Percentiles rank a stretch among this genome's conserved stretches.
Conservation (phyloP, 768 basidiomycete species). For the Suillus discolor region DNA sequence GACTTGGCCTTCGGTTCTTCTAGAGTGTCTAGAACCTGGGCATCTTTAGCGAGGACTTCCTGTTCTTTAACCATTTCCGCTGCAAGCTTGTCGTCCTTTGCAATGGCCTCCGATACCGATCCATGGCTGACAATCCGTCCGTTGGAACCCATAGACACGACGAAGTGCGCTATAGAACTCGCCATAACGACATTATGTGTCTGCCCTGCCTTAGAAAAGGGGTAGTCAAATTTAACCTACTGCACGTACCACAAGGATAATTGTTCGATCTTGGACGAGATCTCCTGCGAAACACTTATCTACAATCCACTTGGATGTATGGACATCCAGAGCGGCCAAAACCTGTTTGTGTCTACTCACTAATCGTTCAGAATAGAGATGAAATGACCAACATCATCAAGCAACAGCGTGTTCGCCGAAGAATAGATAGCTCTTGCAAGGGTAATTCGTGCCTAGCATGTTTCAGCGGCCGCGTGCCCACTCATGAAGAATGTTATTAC, state of each 20-base stretch:
- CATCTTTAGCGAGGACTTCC: constrained; percentile 12
- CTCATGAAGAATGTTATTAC: constrained; percentile 26
- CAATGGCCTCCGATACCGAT: constrained; percentile 49
- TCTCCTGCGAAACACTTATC: constrained; percentile 49
- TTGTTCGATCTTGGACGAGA: constrained; percentile 50
- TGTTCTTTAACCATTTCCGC: constrained; percentile 19
- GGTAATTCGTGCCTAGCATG: constrained; percentile 46
- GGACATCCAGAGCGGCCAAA: constrained; percentile 61
- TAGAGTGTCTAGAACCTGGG: constrained; percentile 24
- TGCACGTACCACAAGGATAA: constrained; percentile 50
- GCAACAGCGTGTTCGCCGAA: constrained; percentile 59
- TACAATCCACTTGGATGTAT: constrained; percentile 53
- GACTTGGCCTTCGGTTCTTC: constrained; percentile 19
- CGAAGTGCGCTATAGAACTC: constrained; percentile 31
- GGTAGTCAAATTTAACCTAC: neutral
- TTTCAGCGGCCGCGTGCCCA: neutral
- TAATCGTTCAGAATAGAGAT: neutral
- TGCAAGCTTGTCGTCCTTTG: constrained; percentile 38
- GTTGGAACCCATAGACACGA: constrained; percentile 56
- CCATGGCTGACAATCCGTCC: constrained; percentile 55
- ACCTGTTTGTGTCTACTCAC: constrained; percentile 19
- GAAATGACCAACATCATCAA: constrained; percentile 63
- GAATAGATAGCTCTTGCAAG: constrained; percentile 64
- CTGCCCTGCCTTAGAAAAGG: constrained; percentile 16
- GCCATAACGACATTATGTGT: constrained; percentile 37